Conservation (phyloP, 495 filamentous ascomycete genomes). For the Aspergillus baeticus region DNA sequence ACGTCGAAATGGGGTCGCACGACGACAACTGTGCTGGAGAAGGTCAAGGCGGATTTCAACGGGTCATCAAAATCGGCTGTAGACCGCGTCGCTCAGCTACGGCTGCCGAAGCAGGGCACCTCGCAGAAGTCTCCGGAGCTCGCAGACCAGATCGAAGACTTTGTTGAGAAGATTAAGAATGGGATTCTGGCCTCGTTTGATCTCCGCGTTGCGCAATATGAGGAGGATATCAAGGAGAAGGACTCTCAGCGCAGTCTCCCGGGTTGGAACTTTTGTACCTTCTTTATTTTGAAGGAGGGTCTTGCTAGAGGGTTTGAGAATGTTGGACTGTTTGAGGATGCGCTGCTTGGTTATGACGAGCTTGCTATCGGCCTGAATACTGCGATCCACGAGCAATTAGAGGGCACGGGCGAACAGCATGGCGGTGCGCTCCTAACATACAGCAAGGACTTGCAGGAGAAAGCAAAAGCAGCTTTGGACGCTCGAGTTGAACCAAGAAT, state of each 20-base stretch:
- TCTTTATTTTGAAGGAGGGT: slow-evolving; percentile 96
- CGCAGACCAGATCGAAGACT: slow-evolving; percentile 74
- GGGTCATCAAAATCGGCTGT: slow-evolving; percentile 70
- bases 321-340: slow-evolving; percentile 93
- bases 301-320: slow-evolving; percentile 92
- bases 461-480: slow-evolving; percentile 50
- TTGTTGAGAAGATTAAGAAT: slow-evolving; percentile 82
- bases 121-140: slow-evolving; percentile 63
- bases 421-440: slow-evolving; percentile 63
- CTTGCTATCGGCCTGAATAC: slow-evolving; percentile 80
- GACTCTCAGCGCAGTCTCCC: slow-evolving; percentile 85
- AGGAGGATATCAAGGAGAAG: slow-evolving; percentile 93
- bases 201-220: slow-evolving; percentile 86
- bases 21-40: slow-evolving; percentile 81
- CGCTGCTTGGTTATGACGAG: slow-evolving; percentile 89
- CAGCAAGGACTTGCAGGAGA: slow-evolving; percentile 68
- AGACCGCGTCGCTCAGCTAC: slow-evolving; percentile 84
- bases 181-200: slow-evolving; percentile 89
- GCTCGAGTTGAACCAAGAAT: not conserved
- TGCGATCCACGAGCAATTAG: slow-evolving; percentile 71
- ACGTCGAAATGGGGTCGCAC: slow-evolving; percentile 78
- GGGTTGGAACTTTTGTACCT: slow-evolving; percentile 99
- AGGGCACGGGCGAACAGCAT: slow-evolving; percentile 54
- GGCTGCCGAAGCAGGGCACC: slow-evolving; percentile 53
- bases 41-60: slow-evolving; percentile 90